Evolutionary conservation across 2,329 filamentous ascomycete species (phyloP), one percentile per base, ranked within the genome.

Genomic region (Helicocarpus griseus): DNA sequence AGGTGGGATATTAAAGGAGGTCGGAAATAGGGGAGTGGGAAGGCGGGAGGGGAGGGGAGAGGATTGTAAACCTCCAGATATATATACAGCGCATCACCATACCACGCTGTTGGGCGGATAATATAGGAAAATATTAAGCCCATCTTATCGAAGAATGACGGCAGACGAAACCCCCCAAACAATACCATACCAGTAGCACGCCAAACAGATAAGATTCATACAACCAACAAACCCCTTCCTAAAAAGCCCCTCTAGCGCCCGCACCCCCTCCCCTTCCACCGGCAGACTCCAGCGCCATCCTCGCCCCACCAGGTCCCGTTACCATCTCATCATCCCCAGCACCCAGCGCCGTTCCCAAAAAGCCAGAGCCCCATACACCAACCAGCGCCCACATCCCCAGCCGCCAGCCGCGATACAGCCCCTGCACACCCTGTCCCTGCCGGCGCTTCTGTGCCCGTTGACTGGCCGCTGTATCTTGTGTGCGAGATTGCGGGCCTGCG

Each of bases 391-490:
- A 78, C 65, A 77, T 72, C 8, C 75, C 75, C 26, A 81, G 71
- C 57, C 77, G 71, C 78, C 78, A 81, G 49, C 78, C 78, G 52
- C 77, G 71, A 65, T 78, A 81, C 6, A 81, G 61, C 5, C 78
- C 78, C 53, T 77, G 71, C 29, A 80, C 62, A 14, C 78, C 78
- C 57, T 79, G 77, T 9, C 77, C 77, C 55, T 73, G 77, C 40
- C 73, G 65, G 48, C 72, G 73, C 49, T 74, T 71, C 44, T 66
- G 63, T 11, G 57, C 41, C 29, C 47, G 54, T 29, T 50, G 56
- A 52, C 55, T 60, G 54, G 57, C 61, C 65, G 57, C 57, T 61
- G 52, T 65, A 65, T 53, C 63, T 66, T 48, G 65, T 41, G 49
- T 58, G 33, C 63, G 53, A 11, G 44, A 46, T 9, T n/a, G 28